Evolutionary conservation across 495 filamentous ascomycete genomes (phyloP), one percentile per base, ranked within the genome.

Genomic region (Hypomontagnella submonticulosa): DNA sequence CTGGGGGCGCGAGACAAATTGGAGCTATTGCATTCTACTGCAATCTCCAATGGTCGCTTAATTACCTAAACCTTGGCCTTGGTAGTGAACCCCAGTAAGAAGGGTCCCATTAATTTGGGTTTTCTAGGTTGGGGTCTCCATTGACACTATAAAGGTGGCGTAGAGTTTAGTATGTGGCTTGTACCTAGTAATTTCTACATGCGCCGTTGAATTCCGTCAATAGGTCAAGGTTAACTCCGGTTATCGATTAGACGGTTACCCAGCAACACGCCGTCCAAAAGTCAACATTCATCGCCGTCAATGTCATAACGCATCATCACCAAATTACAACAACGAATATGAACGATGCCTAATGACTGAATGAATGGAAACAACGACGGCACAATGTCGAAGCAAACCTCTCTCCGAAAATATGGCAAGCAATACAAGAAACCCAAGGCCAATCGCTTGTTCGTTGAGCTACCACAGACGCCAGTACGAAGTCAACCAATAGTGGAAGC

Each of bases 391-490:
- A 73, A 70, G 27, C 61, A 73, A 40, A 63, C 67, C 5, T 72
- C 71, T 27, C 48, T 73, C 11, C 75, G 80, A 6, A 79, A 76
- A 71, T 82, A 83, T 65, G 80, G 80, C 38, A 81, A 77, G 50
- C 70, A 73, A 27, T 60, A 56, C 27, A 78, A 62, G 32, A 78
- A 76, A 20, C 70, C 73, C 18, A 79, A 58, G 32, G 66, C 72
- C 33, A 71, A 78, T 10, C 70, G 74, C 41, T 63, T 79, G 44
- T 82, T 83, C 57, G 75, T 73, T n/a, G 77, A 79, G 47, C 58
- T 83, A 18, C 78, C 79, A 5, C 72, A 67, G 40, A 78, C 71
- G 6, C 80, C 80, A 4, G 59, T 70, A 41, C 62, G 66, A 32
- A 57, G 10, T 9, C 53, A 46, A 36, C 49, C 56, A 23, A 48